phyloP scores from a whole-genome alignment of 2,329 filamentous ascomycete species.

The Aspergillus neoniger region DNA sequence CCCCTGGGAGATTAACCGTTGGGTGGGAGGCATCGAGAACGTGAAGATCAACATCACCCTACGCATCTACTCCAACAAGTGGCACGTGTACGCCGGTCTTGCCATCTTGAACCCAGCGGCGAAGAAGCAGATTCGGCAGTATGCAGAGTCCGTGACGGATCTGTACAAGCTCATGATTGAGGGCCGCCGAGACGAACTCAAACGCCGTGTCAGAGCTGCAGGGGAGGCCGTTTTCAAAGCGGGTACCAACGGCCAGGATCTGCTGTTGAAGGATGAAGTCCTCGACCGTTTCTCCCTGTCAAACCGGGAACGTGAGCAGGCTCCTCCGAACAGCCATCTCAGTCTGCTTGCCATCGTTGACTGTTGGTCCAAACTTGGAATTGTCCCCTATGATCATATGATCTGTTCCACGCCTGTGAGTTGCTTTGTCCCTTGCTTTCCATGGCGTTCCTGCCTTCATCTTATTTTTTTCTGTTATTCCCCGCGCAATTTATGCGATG shows the following conservation, averaged over 20 bases:
- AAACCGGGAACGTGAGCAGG: slow-evolving; percentile 63
- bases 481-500: background rate
- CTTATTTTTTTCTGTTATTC: background rate
- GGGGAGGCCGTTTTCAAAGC: slow-evolving; percentile 69
- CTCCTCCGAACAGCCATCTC: slow-evolving; percentile 85
- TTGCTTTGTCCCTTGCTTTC: slow-evolving; percentile 23
- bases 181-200: slow-evolving; percentile 74
- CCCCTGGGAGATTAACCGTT: slow-evolving; percentile 94
- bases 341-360: slow-evolving; percentile 95
- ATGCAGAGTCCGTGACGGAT: slow-evolving; percentile 87
- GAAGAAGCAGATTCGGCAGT: slow-evolving; percentile 89
- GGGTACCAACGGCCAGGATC: slow-evolving; percentile 56
- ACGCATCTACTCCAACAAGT: slow-evolving; percentile 97
- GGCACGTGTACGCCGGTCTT: slow-evolving; percentile 98
- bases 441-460: background rate
- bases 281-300: slow-evolving; percentile 88
- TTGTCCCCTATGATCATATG: slow-evolving; percentile 98
- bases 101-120: slow-evolving; percentile 96
- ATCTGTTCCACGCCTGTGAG: slow-evolving; percentile 89
- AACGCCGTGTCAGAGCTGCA: slow-evolving; percentile 73
- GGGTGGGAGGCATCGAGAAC: slow-evolving; percentile 96
- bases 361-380: slow-evolving; percentile 92
- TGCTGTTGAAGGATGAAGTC: slow-evolving; percentile 76
- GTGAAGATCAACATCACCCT: slow-evolving; percentile 98
- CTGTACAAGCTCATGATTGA: slow-evolving; percentile 97